Base-by-base conservation (phyloP, 257 asterid genomes). In the Nicotiana tomentosiformis region DNA sequence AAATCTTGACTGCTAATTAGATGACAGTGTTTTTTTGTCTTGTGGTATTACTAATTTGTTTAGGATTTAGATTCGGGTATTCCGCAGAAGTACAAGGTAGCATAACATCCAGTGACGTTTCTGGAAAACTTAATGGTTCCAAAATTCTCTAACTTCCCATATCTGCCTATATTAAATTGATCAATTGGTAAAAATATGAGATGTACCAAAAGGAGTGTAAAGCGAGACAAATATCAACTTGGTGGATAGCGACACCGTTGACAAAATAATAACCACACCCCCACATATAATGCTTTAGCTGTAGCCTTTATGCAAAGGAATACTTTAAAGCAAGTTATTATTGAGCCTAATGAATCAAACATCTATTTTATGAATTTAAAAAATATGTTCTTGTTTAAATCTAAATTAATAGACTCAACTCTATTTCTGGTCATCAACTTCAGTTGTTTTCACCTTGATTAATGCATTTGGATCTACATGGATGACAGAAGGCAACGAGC, bases 401-500 rank as follows among this genome's bases (percentile, higher is more conserved):
- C 49, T 53, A 53, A 53, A 72, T 72, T 72, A 39, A 10, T 69
- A 11, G 20, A 72, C 37, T 46, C 37, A 20, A 39, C 15, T 70
- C 33, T 43, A 43, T 72, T 23, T 46, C 5, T 72, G n/a, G 46
- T 72, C 78, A 20, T 72, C 61, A 43, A 72, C 49, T 46, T 72
- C 51, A 74, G 7, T 74, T 49, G 80, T 39, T 49, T 65, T 51
- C 43, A 49, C 46, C 66, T 58, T 33, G 30, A 56, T 80, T n/a
- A 66, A 78, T 74, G 80, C 11, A 46, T n/a, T 69, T 82, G 82
- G 77, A 84, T 49, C 84, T 82, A 60, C 82, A 32, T 84, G 69
- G 68, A 76, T 66, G 87, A 90, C 96, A 95, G 98, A 92, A 83
- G 97, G 94, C 78, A 87, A 84, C 81, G 98, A 93, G 91, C 98